Evolutionary conservation across 768 basidiomycete species (phyloP), one percentile per base, ranked within the genome.

Genomic region (Scleroderma bovista): DNA sequence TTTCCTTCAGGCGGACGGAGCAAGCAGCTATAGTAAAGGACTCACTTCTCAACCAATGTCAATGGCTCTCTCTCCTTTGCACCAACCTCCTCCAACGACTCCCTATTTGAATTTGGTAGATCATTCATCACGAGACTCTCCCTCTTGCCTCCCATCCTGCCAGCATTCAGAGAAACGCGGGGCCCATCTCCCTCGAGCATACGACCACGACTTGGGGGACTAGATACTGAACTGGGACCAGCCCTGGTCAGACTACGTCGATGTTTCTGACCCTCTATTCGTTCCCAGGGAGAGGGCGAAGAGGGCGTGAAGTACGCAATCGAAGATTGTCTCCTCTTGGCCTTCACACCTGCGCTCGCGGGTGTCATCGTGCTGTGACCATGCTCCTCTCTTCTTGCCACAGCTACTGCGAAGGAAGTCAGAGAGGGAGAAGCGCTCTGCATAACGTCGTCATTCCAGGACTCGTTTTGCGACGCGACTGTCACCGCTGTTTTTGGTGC

Each of bases 41-140:
- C 81, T 51, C 60, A 89, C 86, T 81, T 85, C 68, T 90, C 88
- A 44, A 79, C 77, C 48, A 89, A 63, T 0, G 88, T 91, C 47
- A 78, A 58, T 15, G 81, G 82, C n/a, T 69, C 69, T 19, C 61
- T 60, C 29, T 65, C 60, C 41, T 43, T 60, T 8, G 20, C 6
- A 9, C 26, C 44, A 0, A 44, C 8, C 2, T 26, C 47, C 47
- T n/a, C 54, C 10, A 49, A 64, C 57, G n/a, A n/a, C 33, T 65
- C 57, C 8, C 51, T 54, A 7, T 54, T 43, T 13, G 60, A 56
- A 12, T 50, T 24, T 1, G 62, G 48, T 37, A 46, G 52, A 19
- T 57, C 48, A 24, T 47, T 49, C 20, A 56, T n/a, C 7, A 46
- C 49, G 39, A 65, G 41, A 53, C 64, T 65, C 1, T 57, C 54